These are phyloP conservation scores for Begonia peltatifolia DNA, from an alignment of 306 rosid genomes.

Conservation along the genomic window DNA sequence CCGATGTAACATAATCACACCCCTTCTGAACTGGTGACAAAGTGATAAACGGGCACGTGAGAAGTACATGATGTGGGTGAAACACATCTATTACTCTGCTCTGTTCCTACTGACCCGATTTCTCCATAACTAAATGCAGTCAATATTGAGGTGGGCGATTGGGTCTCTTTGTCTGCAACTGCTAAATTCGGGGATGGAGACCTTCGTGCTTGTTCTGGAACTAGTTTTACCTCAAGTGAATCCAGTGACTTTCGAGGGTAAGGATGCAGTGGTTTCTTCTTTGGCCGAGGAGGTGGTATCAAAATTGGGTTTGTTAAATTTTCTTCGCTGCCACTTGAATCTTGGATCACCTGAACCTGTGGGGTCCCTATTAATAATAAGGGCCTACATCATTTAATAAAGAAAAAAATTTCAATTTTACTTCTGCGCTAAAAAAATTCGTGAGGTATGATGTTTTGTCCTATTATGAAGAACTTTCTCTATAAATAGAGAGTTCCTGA, in stretches of 20 bases:
- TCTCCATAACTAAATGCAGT: conserved; percentile 34
- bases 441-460: no score
- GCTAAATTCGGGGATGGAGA: conserved; percentile 26
- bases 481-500: no score
- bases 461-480: no score
- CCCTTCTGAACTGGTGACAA: conserved; percentile 30
- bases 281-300: conserved; percentile 88
- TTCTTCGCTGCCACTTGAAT: conserved; percentile 41
- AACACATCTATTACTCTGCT: conserved; percentile 28
- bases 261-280: conserved; percentile 74
- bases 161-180: conserved; percentile 42
- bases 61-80: conserved; percentile 33
- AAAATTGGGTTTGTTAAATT: conserved; percentile 48
- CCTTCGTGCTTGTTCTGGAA: conserved; percentile 26
- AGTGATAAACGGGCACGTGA: neutral
- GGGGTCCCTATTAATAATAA: no score
- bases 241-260: conserved; percentile 64
- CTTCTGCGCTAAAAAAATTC: no score
- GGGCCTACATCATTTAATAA: no score
- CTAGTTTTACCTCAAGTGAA: conserved; percentile 11
- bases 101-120: conserved; percentile 34
- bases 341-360: conserved; percentile 69
- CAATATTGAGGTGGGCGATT: conserved; percentile 57
- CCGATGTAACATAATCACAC: conserved; percentile 29
- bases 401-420: no score